Percentiles rank a stretch among this genome's conserved stretches.
Evolutionary conservation across 2,329 filamentous ascomycete species (phyloP).

Genomic region (Cercospora janseana): DNA sequence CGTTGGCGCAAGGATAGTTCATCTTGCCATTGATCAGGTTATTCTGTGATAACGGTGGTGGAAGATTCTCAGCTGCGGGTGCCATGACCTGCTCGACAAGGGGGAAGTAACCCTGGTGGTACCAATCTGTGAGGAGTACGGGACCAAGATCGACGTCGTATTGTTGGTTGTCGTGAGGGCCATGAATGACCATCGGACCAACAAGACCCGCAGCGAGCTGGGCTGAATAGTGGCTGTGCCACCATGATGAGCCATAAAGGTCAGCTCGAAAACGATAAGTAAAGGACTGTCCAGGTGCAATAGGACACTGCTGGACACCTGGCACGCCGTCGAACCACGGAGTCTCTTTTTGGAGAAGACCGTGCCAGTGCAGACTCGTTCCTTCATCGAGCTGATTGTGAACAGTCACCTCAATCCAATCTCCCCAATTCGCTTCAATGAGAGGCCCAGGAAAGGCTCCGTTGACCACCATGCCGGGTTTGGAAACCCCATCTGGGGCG

Average conservation of each 20-base stretch:
- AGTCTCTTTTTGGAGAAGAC: slow-evolving; percentile 51
- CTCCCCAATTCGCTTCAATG: slow-evolving; percentile 39
- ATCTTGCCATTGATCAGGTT: slow-evolving; percentile 30
- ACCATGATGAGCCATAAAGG: slow-evolving; percentile 40
- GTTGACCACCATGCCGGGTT: slow-evolving; percentile 34
- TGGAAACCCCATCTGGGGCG: slow-evolving; percentile 37
- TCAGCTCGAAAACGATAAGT: slow-evolving; percentile 43
- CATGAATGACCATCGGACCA: slow-evolving; percentile 46
- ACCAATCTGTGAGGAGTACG: slow-evolving; percentile 47
- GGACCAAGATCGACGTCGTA: slow-evolving; percentile 48
- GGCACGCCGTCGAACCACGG: slow-evolving; percentile 54
- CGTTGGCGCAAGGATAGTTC: slow-evolving; percentile 36
- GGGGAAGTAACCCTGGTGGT: slow-evolving; percentile 38
- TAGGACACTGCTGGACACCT: slow-evolving; percentile 48
- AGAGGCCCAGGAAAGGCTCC: slow-evolving; percentile 37
- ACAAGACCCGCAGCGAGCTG: slow-evolving; percentile 45
- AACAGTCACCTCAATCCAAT: slow-evolving; percentile 39
- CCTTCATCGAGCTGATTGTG: slow-evolving; percentile 42
- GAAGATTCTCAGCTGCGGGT: slow-evolving; percentile 21
- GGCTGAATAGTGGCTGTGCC: slow-evolving; percentile 40
- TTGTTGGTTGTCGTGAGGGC: slow-evolving; percentile 40
- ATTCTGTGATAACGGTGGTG: slow-evolving; percentile 35
- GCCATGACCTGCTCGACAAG: slow-evolving; percentile 37
- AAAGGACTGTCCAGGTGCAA: slow-evolving; percentile 39
- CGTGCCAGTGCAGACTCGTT: slow-evolving; percentile 55